Base-by-base conservation (phyloP, 768 basidiomycete genomes). In the Coprinopsis strossmayeri region DNA sequence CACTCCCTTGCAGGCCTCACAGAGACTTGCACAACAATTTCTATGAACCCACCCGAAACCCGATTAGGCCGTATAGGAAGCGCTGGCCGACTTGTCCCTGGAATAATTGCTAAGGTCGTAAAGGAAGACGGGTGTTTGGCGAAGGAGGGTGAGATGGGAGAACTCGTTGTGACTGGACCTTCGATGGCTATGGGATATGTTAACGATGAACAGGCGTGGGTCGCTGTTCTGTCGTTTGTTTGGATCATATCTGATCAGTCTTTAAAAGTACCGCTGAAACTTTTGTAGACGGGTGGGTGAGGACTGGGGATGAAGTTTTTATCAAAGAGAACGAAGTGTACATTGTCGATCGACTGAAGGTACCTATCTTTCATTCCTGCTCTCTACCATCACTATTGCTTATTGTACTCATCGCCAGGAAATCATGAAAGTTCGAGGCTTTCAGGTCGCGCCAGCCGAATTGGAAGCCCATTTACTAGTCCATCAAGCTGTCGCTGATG, bases 331-430 rank as follows among this genome's bases (percentile, higher is more conserved):
- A 73, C 10, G 82, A 87, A 52, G 58, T 87, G 1, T 86, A 78
- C 57, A 68, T 89, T 23, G 77, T 89, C 11, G 87, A 89, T 60
- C 78, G 87, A 21, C 61, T 87, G 48, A 89, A 87, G 74, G 84
- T 82, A 55, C n/a, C 53, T 11, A 15, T 32, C 7, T 15, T 32
- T 32, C 30, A 32, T 7, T 7, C 15, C 30, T 32, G 30, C 9
- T 15, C 15, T 32, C 15, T 15, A 32, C 7, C 9, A 32, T 32
- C n/a, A n/a, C n/a, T n/a, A n/a, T n/a, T n/a, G n/a, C n/a, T n/a
- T n/a, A n/a, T n/a, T n/a, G n/a, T n/a, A n/a, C n/a, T n/a, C n/a
- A n/a, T n/a, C n/a, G n/a, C n/a, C 35, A 84, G 83, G 84, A 87
- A 69, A 78, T 85, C 47, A 70, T 87, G 64, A 87, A 89, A 64